These are phyloP conservation scores for Fomitiporia mediterranea DNA, from an alignment of 1,284 basidiomycete genomes.

Conservation along the genomic window DNA sequence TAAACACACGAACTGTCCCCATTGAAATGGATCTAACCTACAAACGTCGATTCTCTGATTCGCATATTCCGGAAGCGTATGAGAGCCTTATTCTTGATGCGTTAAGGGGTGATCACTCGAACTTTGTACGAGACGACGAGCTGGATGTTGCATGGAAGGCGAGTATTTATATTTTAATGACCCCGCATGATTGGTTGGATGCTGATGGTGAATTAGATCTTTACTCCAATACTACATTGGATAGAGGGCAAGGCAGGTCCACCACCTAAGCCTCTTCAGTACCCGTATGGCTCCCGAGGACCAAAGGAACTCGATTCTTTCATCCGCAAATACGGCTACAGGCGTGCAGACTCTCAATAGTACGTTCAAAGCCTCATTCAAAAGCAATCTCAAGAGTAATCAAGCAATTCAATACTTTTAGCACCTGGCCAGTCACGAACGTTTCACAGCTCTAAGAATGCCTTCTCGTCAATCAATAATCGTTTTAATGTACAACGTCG, in stretches of 20 bases:
- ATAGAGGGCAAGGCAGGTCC: conserved; percentile 73
- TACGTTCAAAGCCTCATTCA: conserved; percentile 44
- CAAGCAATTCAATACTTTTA: not conserved
- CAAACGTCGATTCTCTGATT: conserved; percentile 86
- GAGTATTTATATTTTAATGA: conserved; percentile 25
- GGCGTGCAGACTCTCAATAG: conserved; percentile 65
- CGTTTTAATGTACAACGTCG: not conserved
- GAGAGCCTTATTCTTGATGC: conserved; percentile 90
- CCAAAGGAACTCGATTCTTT: conserved; percentile 80
- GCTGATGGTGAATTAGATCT: conserved; percentile 54
- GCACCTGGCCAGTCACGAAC: conserved; percentile 20
- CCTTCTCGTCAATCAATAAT: not conserved
- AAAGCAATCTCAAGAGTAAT: too few relatives aligned
- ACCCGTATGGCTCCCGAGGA: conserved; percentile 92
- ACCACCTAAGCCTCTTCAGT: conserved; percentile 66
- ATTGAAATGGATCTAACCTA: conserved; percentile 97
- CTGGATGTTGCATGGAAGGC: conserved; percentile 95
- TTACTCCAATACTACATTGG: conserved; percentile 93
- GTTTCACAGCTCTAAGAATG: conserved; percentile 14
- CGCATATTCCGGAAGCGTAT: conserved; percentile 91
- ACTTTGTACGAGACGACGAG: conserved; percentile 94
- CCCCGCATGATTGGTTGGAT: not conserved
- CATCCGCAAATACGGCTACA: conserved; percentile 74
- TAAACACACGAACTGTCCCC: conserved; percentile 84
- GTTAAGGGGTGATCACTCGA: conserved; percentile 84